Evolutionary conservation across 306 rosid species (phyloP).

Genomic region (Dryas alaskensis): DNA sequence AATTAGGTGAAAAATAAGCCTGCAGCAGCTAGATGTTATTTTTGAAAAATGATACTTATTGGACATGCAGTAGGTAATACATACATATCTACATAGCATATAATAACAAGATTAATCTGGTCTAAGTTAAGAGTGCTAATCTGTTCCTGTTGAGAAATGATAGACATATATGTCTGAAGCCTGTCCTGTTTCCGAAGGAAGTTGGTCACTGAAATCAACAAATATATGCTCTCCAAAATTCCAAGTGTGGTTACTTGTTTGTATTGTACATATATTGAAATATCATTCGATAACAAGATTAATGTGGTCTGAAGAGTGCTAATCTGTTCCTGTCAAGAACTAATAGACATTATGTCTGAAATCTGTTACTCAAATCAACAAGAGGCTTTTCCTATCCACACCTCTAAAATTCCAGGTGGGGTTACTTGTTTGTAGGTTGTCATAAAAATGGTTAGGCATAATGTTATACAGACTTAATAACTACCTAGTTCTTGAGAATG

Average conservation of each 20-base stretch:
- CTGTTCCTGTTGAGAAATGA: neutral
- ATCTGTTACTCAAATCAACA: neutral
- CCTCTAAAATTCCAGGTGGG: neutral
- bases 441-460: neutral
- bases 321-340: neutral
- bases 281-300: neutral
- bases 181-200: neutral
- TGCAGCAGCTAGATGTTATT: no score
- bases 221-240: no score
- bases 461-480: neutral
- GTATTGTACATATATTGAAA: no score
- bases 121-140: neutral
- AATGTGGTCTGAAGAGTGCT: neutral
- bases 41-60: no score
- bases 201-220: neutral
- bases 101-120: neutral
- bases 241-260: no score
- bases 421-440: neutral
- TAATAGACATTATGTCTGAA: neutral
- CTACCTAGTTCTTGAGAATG: neutral
- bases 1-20: no score
- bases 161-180: neutral
- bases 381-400: neutral
- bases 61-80: no score
- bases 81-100: no score